Evolutionary conservation across 2,329 filamentous ascomycete species (phyloP), one percentile per base, ranked within the genome.

Genomic region (Lizonia empirigonia): DNA sequence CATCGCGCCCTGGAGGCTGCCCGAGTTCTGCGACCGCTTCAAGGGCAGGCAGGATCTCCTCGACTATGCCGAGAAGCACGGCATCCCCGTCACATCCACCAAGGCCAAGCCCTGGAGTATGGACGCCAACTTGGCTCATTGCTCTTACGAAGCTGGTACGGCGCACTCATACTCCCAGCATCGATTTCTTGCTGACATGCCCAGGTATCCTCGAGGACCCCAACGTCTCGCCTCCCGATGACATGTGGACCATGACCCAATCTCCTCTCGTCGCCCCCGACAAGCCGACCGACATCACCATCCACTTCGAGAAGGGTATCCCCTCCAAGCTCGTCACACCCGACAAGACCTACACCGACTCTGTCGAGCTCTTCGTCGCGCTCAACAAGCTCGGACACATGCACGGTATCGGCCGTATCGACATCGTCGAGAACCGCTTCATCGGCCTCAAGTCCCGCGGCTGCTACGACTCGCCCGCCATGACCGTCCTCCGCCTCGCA

Each of bases 381-480:
- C 80, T 85, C 63, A 92, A 92, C 77, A 78, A 83, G 52, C 86
- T 93, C 58, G 90, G 84, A 59, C 82, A 84, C 71, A 81, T 79
- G 59, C 79, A 91, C 77, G 90, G 90, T 71, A 83, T 93, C 61
- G 90, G 89, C 65, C 81, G 90, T 67, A 87, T 93, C 60, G 89
- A 93, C 74, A 93, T 93, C 69, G 89, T 92, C 55, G 88, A 91
- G 73, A 89, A 89, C 78, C 83, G 89, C 45, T 90, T 88, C 78
- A 88, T 90, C 68, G 89, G 89, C 58, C 80, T 92, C 65, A 92
- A 92, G 80, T 86, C 82, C 62, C 85, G 89, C 66, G 89, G 89
- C 65, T 92, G 89, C 69, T 92, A 92, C 78, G 89, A 92, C 56
- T 76, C 74, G 33, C 74, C 67, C 37, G 71, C 69, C 63, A 73